Base-by-base conservation (phyloP, 371 early-diverging fungal genomes). In the Circinella umbellata region DNA sequence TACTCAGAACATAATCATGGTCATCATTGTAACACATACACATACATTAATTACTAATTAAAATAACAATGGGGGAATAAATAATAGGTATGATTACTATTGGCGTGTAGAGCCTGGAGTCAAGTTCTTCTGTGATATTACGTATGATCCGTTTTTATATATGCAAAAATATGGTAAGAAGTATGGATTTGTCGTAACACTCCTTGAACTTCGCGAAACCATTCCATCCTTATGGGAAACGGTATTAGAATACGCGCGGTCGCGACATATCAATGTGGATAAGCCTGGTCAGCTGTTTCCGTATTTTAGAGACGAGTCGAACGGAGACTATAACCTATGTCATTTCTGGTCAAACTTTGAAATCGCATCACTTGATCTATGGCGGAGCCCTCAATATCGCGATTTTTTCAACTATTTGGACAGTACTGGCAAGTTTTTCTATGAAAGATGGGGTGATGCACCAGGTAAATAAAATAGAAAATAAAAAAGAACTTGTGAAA, bases 321-420 rank as follows among this genome's bases (percentile, higher is more conserved):
- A 69, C 6, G 75, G 76, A 27, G 79, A 74, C 37, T 90, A 86
- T 71, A 90, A 90, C 70, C 78, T 90, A 36, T 95, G 95, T 74
- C 95, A 95, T 73, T 96, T 95, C 73, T 95, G 97, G 96, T 88
- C 85, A 13, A 97, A 97, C 69, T 96, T 96, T 79, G 97, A 97
- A 76, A 96, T 98, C 67, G 97, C 88, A 27, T 88, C 88, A 63
- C 82, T 98, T 71, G 86, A 91, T 46, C 88, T 97, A 42, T 95
- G 90, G 79, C 87, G 96, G 69, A 86, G 85, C 59, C 79, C 86
- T 15, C 72, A 71, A 61, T 91, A 91, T 68, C 84, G 82, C 66
- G 82, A 81, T 60, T 91, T 80, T 69, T 91, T 90, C 69, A 70
- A 90, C 36, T 81, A 89, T 62, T 71, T 91, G 59, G 91, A 91